A percentile compares a stretch with the other conserved stretches of the same genome.
phyloP scores from a whole-genome alignment of 805 yeast genomes.

The Kockiozyma suomiensis region DNA sequence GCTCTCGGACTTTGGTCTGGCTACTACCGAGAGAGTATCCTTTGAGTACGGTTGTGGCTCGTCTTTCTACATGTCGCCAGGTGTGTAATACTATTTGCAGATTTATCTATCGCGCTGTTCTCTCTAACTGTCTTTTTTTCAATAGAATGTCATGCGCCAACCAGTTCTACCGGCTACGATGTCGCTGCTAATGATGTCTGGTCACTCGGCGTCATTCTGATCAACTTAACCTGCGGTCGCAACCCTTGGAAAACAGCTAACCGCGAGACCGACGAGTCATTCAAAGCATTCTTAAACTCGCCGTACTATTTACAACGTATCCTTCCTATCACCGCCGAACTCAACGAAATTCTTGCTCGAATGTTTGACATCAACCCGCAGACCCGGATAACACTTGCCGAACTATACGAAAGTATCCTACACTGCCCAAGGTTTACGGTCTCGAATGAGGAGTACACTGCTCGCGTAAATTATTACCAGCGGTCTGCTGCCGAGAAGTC shows the following conservation, averaged over 20 bases:
- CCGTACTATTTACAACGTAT: constrained; percentile 61
- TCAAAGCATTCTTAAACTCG: constrained; percentile 61
- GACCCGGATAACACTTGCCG: constrained; percentile 34
- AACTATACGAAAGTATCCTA: constrained; percentile 27
- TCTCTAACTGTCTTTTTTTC: neutral
- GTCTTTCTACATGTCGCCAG: constrained; percentile 92
- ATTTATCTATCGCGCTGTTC: no score
- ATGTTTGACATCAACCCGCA: constrained; percentile 37
- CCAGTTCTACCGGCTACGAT: constrained; percentile 16
- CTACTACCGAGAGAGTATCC: constrained; percentile 64
- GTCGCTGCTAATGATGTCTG: constrained; percentile 74
- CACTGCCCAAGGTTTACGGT: constrained; percentile 33
- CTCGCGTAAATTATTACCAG: constrained; percentile 8
- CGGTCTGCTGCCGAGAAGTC: neutral
- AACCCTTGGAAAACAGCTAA: constrained; percentile 89
- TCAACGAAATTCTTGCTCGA: constrained; percentile 53
- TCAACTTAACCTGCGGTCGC: constrained; percentile 78
- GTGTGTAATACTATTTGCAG: constrained; percentile 40
- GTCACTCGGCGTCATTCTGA: constrained; percentile 80
- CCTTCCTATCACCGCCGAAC: constrained; percentile 69
- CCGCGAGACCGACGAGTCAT: constrained; percentile 58
- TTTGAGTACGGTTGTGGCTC: constrained; percentile 83
- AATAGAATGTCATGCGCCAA: constrained; percentile 19
- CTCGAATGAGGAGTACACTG: constrained; percentile 18
- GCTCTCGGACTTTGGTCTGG: constrained; percentile 88